A percentile compares a stretch with the other conserved stretches of the same genome.
Conservation (phyloP, 2,329 filamentous ascomycete species). For the Paraconiothyrium brasiliense region DNA sequence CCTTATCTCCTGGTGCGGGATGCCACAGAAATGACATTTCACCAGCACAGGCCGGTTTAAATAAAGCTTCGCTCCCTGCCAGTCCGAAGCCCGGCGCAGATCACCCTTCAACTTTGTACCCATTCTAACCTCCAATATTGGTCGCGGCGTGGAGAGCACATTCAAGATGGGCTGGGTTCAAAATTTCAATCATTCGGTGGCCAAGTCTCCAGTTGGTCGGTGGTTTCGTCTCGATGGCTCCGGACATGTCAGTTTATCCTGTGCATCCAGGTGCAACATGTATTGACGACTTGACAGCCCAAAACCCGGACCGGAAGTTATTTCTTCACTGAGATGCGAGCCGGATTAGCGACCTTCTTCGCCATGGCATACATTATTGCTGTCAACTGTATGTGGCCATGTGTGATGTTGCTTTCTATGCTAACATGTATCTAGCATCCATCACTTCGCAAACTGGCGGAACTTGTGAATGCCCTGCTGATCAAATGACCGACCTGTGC, state of each 20-base stretch:
- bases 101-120: slow-evolving; percentile 17
- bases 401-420: slow-evolving; percentile 37
- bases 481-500: slow-evolving; percentile 60
- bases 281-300: slow-evolving; percentile 58
- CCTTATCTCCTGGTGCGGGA: slow-evolving; percentile 48
- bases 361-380: slow-evolving; percentile 69
- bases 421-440: slow-evolving; percentile 47
- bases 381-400: slow-evolving; percentile 58
- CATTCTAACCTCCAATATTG: background rate
- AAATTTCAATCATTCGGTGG: slow-evolving; percentile 45
- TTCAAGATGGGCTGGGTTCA: slow-evolving; percentile 45
- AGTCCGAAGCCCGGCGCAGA: slow-evolving; percentile 18
- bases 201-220: slow-evolving; percentile 46
- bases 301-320: slow-evolving; percentile 76
- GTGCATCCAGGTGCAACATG: background rate
- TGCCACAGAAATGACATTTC: slow-evolving; percentile 33
- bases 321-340: slow-evolving; percentile 86
- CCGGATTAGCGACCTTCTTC: slow-evolving; percentile 75
- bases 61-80: slow-evolving; percentile 27
- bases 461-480: slow-evolving; percentile 74
- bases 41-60: slow-evolving; percentile 25
- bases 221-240: slow-evolving; percentile 81
- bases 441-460: slow-evolving; percentile 78
- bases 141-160: background rate
- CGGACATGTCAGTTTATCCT: slow-evolving; percentile 72